phyloP scores from a whole-genome alignment of 1,284 basidiomycete species.

The Moesziomyces sp. region DNA sequence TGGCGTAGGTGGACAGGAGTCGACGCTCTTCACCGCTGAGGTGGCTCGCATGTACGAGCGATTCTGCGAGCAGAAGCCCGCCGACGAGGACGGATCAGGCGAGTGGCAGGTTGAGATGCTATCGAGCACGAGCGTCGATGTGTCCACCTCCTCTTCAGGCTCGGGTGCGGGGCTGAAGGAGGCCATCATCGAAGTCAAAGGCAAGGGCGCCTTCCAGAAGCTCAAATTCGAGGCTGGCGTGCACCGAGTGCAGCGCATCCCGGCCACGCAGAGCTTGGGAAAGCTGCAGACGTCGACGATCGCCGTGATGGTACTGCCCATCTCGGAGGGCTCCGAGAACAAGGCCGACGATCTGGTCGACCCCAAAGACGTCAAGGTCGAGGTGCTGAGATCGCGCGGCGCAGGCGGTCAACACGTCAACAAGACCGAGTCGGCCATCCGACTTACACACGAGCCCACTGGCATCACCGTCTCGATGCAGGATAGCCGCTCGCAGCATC shows the following conservation, averaged over 20 bases:
- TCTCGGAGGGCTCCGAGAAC: slow-evolving; percentile 67
- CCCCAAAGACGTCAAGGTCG: slow-evolving; percentile 86
- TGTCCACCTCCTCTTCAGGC: slow-evolving; percentile 44
- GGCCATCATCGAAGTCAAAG: slow-evolving; percentile 83
- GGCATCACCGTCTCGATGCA: slow-evolving; percentile 98
- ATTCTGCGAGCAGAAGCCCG: slow-evolving; percentile 62
- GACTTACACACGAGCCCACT: slow-evolving; percentile 90
- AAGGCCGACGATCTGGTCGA: slow-evolving; percentile 73
- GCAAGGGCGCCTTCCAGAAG: slow-evolving; percentile 80
- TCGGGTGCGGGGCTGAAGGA: slow-evolving; percentile 78
- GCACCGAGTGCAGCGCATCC: slow-evolving; percentile 93
- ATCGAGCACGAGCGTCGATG: slow-evolving; percentile 56
- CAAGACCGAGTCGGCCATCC: slow-evolving; percentile 97
- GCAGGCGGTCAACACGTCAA: slow-evolving; percentile 99
- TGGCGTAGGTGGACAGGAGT: slow-evolving; percentile 91
- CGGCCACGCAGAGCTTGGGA: slow-evolving; percentile 85
- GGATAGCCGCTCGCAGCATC: slow-evolving; percentile 95
- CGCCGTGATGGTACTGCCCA: slow-evolving; percentile 72
- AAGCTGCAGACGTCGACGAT: slow-evolving; percentile 93
- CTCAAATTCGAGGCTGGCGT: slow-evolving; percentile 93
- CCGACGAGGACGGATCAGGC: slow-evolving; percentile 35
- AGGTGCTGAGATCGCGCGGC: slow-evolving; percentile 93
- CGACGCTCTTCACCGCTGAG: slow-evolving; percentile 83
- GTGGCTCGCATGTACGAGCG: slow-evolving; percentile 85
- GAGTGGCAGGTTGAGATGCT: slow-evolving; percentile 58